These are phyloP conservation scores for Oryza meyeriana DNA, from an alignment of 176 grass and related monocot species.

Conservation along the genomic window DNA sequence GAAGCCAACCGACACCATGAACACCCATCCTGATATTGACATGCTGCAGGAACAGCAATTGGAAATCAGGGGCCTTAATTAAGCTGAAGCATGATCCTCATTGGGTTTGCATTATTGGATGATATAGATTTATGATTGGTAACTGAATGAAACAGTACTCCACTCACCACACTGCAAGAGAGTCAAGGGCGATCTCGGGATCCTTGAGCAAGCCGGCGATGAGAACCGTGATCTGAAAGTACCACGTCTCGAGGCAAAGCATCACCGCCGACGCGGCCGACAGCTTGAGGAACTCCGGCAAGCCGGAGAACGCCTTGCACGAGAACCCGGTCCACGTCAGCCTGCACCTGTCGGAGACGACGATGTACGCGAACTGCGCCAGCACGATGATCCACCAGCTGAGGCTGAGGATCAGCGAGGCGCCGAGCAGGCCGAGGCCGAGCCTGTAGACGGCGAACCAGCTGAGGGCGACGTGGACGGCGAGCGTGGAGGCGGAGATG, in stretches of 20 bases:
- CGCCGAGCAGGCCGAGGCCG: conserved; percentile 30
- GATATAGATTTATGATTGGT: no score
- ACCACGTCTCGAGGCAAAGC: conserved; percentile 15
- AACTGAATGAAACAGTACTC: no score
- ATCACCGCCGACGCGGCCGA: not conserved
- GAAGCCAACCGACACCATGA: not conserved
- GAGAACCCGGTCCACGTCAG: not conserved
- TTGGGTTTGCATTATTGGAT: not conserved
- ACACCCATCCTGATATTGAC: conserved; percentile 11
- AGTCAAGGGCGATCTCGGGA: not conserved
- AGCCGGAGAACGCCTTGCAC: not conserved
- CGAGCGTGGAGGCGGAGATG: conserved; percentile 35
- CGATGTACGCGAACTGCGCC: conserved; percentile 39
- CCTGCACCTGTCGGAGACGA: not conserved
- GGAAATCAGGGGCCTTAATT: not conserved
- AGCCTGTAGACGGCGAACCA: conserved; percentile 32
- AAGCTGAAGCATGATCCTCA: not conserved
- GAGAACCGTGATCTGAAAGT: not conserved
- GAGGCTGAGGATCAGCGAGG: conserved; percentile 40
- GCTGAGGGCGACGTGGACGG: conserved; percentile 8
- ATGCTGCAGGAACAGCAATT: not conserved
- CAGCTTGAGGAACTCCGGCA: not conserved
- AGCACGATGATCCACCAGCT: conserved; percentile 46
- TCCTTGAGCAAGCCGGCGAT: not conserved
- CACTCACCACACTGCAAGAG: not conserved